Evolutionary conservation across 2,329 filamentous ascomycete genomes (phyloP).

Genomic region (Leptodontidium sp.): DNA sequence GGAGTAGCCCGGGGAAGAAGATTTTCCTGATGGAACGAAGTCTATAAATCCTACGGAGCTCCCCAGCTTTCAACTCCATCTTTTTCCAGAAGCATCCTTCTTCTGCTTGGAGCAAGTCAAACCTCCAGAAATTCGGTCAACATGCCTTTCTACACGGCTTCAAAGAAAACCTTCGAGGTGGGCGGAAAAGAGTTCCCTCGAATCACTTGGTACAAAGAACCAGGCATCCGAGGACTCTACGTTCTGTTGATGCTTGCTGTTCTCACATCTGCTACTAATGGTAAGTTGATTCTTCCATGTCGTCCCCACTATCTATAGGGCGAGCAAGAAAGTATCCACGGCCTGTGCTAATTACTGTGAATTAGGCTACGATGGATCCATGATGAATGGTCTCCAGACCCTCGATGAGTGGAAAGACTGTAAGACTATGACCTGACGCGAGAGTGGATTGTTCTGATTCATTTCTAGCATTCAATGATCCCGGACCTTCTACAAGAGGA

Average conservation of each 20-base stretch:
- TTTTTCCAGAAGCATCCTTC: constrained; percentile 14
- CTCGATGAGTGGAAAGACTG: constrained; percentile 55
- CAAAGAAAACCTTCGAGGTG: constrained; percentile 44
- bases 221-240: constrained; percentile 64
- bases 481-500: constrained; percentile 49
- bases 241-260: constrained; percentile 51
- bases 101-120: constrained; percentile 5
- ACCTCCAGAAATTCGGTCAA: constrained; percentile 18
- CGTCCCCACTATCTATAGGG: background rate
- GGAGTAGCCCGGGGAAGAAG: background rate
- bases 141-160: constrained; percentile 38
- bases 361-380: constrained; percentile 49
- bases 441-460: constrained; percentile 49
- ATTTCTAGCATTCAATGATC: constrained; percentile 46
- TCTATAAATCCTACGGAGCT: constrained; percentile 17
- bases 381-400: constrained; percentile 57
- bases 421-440: constrained; percentile 52
- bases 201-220: constrained; percentile 60
- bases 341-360: background rate
- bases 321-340: background rate
- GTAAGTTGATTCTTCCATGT: constrained; percentile 21
- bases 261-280: constrained; percentile 57
- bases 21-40: background rate
- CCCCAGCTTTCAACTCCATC: background rate
- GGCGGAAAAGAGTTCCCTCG: constrained; percentile 44